Conservation (phyloP, 192 early-diverging fungal genomes). For the Backusella macrospora region DNA sequence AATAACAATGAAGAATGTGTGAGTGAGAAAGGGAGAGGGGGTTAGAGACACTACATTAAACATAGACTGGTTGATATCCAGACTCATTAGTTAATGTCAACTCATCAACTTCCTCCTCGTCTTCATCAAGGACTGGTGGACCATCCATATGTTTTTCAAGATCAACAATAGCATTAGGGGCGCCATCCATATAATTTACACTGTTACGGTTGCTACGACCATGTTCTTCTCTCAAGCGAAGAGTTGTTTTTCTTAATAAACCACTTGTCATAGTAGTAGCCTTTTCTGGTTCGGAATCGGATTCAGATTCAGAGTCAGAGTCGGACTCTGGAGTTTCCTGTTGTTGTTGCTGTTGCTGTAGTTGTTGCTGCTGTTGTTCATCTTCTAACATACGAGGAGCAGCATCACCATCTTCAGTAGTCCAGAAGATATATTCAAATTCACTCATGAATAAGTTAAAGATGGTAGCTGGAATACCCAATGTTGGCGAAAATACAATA, state of each 20-base stretch:
- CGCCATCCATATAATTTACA: constrained; percentile 49
- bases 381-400: constrained; percentile 44
- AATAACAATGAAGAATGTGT: no score
- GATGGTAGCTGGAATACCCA: constrained; percentile 92
- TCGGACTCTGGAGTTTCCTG: constrained; percentile 1
- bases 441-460: constrained; percentile 92
- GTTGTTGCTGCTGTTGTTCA: constrained; percentile 9
- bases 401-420: constrained; percentile 63
- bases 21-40: not conserved
- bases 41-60: not conserved
- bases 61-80: not conserved
- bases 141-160: constrained; percentile 44
- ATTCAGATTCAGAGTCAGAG: not conserved
- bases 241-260: constrained; percentile 24
- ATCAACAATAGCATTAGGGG: constrained; percentile 43
- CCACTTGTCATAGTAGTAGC: not conserved
- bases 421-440: constrained; percentile 84
- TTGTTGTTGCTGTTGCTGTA: not conserved
- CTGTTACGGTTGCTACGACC: constrained; percentile 52
- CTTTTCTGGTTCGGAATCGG: constrained; percentile 9
- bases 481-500: constrained; percentile 94
- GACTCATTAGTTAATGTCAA: constrained; percentile 25
- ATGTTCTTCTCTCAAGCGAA: constrained; percentile 25
- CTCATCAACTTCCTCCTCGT: constrained; percentile 50
- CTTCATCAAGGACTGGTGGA: constrained; percentile 28